phyloP scores from a whole-genome alignment of 2,329 filamentous ascomycete species.

The Hypoxylon sp. region DNA sequence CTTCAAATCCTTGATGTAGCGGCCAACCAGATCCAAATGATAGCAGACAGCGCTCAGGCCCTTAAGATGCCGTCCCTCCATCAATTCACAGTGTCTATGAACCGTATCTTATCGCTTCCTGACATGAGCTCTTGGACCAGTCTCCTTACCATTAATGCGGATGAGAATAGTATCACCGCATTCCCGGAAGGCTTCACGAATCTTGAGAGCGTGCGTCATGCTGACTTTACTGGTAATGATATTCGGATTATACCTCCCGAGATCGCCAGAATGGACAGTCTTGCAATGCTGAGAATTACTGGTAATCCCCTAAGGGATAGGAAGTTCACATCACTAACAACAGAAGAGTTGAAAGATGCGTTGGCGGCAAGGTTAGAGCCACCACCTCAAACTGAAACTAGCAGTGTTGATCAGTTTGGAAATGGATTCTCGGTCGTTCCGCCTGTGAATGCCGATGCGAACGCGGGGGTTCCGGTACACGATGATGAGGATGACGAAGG shows the following conservation, averaged over 20 bases:
- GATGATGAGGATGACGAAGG: conserved; percentile 59
- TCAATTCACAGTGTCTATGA: conserved; percentile 82
- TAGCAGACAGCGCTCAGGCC: conserved; percentile 53
- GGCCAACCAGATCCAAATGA: conserved; percentile 70
- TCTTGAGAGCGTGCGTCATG: conserved; percentile 78
- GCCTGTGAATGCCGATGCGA: conserved; percentile 10
- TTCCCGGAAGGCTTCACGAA: conserved; percentile 83
- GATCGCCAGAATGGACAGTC: conserved; percentile 82
- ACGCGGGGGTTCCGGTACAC: conserved; percentile 31
- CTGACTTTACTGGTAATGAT: conserved; percentile 89
- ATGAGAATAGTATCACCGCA: conserved; percentile 83
- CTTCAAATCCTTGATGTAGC: conserved; percentile 85
- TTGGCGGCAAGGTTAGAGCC: conserved; percentile 77
- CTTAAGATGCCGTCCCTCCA: conserved; percentile 80
- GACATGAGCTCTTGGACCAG: conserved; percentile 80
- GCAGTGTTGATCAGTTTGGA: conserved; percentile 47
- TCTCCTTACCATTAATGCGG: conserved; percentile 80
- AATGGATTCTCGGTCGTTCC: conserved; percentile 42
- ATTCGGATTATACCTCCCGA: conserved; percentile 81
- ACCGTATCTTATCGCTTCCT: conserved; percentile 81
- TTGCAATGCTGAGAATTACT: conserved; percentile 81
- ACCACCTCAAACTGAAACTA: conserved; percentile 53
- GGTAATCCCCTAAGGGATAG: conserved; percentile 94
- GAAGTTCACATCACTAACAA: conserved; percentile 84
- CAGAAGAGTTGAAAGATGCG: conserved; percentile 84